These are phyloP conservation scores for Nicotiana noctiflora DNA, from an alignment of 257 asterid genomes.

Conservation along the genomic window DNA sequence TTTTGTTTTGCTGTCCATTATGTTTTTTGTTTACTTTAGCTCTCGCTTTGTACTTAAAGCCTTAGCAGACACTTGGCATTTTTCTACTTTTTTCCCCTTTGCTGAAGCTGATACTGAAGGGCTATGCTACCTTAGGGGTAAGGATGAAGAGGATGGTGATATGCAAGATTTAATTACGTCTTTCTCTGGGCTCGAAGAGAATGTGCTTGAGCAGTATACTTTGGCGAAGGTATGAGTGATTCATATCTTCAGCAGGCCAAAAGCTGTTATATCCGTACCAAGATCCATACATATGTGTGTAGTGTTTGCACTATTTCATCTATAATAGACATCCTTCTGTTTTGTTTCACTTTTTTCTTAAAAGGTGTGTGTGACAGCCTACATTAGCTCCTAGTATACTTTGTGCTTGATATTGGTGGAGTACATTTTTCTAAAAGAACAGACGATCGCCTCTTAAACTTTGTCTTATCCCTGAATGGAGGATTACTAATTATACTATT, in stretches of 20 bases:
- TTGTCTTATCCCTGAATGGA: neutral
- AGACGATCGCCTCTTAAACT: neutral
- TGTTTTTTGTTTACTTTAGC: neutral
- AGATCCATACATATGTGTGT: neutral
- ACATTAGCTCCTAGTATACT: neutral
- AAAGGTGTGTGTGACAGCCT: neutral
- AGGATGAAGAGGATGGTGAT: conserved; percentile 67
- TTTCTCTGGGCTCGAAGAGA: conserved; percentile 84
- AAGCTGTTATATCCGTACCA: neutral
- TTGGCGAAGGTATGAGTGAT: conserved; percentile 65
- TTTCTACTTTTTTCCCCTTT: neutral
- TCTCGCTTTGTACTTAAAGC: neutral
- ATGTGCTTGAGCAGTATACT: conserved; percentile 83
- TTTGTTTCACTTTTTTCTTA: neutral
- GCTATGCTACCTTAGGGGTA: conserved; percentile 38
- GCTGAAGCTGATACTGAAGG: conserved; percentile 10
- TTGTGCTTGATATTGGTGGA: neutral
- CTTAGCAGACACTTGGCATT: neutral
- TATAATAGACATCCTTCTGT: neutral
- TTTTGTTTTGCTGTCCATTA: neutral
- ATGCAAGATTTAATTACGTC: conserved; percentile 68
- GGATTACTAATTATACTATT: conserved; percentile 9
- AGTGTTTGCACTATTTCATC: neutral
- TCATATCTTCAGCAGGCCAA: neutral
- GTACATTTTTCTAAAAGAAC: neutral